Conservation (phyloP, 352 stramenopile species). For the Phytopythium ostracodes region DNA sequence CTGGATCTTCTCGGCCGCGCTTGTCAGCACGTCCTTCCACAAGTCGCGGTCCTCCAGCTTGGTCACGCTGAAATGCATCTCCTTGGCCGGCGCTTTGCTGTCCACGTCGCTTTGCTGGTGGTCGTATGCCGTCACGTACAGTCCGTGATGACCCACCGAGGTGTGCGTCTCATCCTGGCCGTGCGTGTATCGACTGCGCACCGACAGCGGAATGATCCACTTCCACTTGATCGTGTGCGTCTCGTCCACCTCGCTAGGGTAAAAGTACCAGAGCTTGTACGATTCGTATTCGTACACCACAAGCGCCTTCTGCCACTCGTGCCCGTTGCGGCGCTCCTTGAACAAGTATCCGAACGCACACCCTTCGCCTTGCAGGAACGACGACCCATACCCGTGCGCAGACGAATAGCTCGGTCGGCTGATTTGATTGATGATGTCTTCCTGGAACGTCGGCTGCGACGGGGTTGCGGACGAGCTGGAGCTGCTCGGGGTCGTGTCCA, state of each 20-base stretch:
- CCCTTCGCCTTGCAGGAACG: slow-evolving; percentile 76
- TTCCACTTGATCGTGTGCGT: slow-evolving; percentile 83
- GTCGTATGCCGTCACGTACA: slow-evolving; percentile 80
- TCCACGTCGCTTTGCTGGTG: slow-evolving; percentile 57
- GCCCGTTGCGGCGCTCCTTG: slow-evolving; percentile 55
- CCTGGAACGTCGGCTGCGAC: slow-evolving; percentile 71
- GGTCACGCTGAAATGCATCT: slow-evolving; percentile 83
- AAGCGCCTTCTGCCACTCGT: slow-evolving; percentile 80
- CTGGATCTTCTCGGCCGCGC: slow-evolving; percentile 56
- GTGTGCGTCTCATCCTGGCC: slow-evolving; percentile 82
- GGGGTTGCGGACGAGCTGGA: slow-evolving; percentile 17
- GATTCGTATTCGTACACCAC: slow-evolving; percentile 86
- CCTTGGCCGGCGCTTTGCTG: slow-evolving; percentile 43
- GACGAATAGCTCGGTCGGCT: slow-evolving; percentile 81
- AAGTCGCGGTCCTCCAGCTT: slow-evolving; percentile 82
- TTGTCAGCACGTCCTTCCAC: slow-evolving; percentile 71
- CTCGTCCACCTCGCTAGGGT: slow-evolving; percentile 80
- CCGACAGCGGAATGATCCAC: slow-evolving; percentile 78
- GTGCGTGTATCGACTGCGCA: slow-evolving; percentile 75
- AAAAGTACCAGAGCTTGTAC: slow-evolving; percentile 90
- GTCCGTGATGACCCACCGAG: slow-evolving; percentile 76
- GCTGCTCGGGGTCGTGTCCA: neutral
- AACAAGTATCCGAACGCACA: slow-evolving; percentile 85
- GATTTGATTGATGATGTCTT: slow-evolving; percentile 87
- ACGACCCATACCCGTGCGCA: slow-evolving; percentile 81